Base-by-base conservation (phyloP, 441 rosid genomes). In the Croton setiger region DNA sequence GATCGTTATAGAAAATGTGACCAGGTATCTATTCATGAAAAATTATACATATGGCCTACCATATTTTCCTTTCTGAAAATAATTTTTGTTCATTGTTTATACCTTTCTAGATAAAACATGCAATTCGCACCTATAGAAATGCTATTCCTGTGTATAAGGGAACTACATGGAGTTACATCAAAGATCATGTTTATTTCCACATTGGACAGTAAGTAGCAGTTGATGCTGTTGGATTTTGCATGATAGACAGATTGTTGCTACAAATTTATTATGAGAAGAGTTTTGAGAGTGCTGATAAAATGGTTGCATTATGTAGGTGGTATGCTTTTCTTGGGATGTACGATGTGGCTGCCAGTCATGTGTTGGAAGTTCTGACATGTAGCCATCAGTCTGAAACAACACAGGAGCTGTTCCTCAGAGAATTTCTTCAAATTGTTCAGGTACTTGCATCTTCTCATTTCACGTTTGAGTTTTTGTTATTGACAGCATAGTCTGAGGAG, bases 131-230 rank as follows among this genome's bases (percentile, higher is more conserved):
- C 13, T 96, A 87, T 74, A 85, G 79, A 84, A 89, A 85, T 73
- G 98, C 97, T n/a, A 74, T 91, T 72, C 85, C 98, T 71, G 91
- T 96, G 66, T 91, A 93, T 77, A 81, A 84, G 74, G 92, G 88
- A 78, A 91, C 96, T 57, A 79, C 85, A 41, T 96, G 99, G 98
- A 87, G 85, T 79, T 89, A 83, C 76, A 96, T 96, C 79, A 93
- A 88, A 76, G 98, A 96, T 87, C 98, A 93, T 83, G 88, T 96
- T 71, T 83, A 93, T 85, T 96, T 93, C 82, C 96, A 87, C 74
- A 86, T 91, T 72, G 99, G 97, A 77, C 98, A 91, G 99, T 96
- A 85, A 86, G 98, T 82, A 77, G 60, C 49, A 65, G 60, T 56
- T 67, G 27, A 49, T 73, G 45, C 67, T 63, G 65, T 53, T 72